Evolutionary conservation across 129 eudicot genomes (phyloP).

Genomic region (Apium graveolens): DNA sequence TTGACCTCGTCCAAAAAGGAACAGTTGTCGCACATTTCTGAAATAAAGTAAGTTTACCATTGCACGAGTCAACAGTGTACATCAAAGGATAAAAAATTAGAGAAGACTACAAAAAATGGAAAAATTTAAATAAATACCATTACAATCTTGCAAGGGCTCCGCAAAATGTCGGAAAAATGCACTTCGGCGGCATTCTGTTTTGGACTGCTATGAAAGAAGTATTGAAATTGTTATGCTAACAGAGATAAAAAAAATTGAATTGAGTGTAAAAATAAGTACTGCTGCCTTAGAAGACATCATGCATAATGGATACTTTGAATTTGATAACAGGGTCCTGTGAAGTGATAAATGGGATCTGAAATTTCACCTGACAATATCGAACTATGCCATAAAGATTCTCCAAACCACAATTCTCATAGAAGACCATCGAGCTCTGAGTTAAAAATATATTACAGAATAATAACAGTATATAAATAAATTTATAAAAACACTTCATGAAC

Average conservation of each 20-base stretch:
- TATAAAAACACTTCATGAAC: constrained; percentile 8
- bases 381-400: constrained; percentile 90
- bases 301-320: not conserved
- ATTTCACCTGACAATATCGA: constrained; percentile 80
- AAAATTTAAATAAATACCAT: constrained; percentile 35
- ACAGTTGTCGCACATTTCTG: constrained; percentile 98
- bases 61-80: not conserved
- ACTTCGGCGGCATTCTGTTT: constrained; percentile 67
- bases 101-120: not conserved
- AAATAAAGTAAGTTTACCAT: constrained; percentile 1
- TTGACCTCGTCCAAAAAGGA: constrained; percentile 50
- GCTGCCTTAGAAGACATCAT: not conserved
- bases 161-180: constrained; percentile 93
- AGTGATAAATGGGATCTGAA: not conserved
- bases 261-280: not conserved
- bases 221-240: not conserved
- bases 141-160: constrained; percentile 89
- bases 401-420: constrained; percentile 88
- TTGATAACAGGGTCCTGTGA: not conserved
- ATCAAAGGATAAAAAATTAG: not conserved
- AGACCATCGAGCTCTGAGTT: constrained; percentile 93
- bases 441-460: constrained; percentile 14
- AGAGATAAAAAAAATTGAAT: not conserved
- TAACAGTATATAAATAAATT: constrained; percentile 2
- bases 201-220: constrained; percentile 44